These are phyloP conservation scores for Hymenoscyphus linearis DNA, from an alignment of 2,329 filamentous ascomycete species.

Conservation along the genomic window DNA sequence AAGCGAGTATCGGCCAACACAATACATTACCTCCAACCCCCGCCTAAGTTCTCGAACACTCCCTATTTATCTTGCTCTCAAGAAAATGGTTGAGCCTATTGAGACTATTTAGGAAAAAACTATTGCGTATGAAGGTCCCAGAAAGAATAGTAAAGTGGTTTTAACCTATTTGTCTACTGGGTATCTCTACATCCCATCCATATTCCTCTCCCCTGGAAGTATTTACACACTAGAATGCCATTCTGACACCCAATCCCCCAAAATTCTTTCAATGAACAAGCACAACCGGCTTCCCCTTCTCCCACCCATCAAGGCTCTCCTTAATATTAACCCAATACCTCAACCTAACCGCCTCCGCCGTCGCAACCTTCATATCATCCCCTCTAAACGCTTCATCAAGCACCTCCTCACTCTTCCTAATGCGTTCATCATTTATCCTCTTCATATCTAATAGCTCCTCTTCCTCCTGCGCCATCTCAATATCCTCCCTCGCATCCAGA, in stretches of 20 bases:
- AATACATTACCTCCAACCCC: too few species aligned
- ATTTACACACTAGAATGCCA: background rate
- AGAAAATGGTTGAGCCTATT: too few species aligned
- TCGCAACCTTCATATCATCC: conserved; percentile 63
- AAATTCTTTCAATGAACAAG: conserved; percentile 42
- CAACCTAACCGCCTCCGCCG: conserved; percentile 67
- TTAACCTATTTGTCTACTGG: background rate
- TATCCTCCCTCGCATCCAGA: conserved; percentile 70
- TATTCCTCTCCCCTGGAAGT: background rate
- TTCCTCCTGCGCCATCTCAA: conserved; percentile 67
- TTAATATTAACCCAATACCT: conserved; percentile 89
- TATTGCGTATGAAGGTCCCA: too few species aligned
- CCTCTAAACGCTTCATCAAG: conserved; percentile 60
- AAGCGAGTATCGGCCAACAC: too few species aligned
- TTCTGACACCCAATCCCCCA: too few species aligned
- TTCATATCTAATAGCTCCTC: conserved; percentile 56
- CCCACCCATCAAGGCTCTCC: conserved; percentile 78
- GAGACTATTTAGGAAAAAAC: too few species aligned
- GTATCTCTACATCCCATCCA: background rate
- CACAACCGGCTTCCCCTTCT: conserved; percentile 62
- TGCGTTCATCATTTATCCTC: conserved; percentile 61
- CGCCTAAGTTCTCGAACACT: too few species aligned
- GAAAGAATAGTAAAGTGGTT: too few species aligned
- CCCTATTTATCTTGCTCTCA: too few species aligned
- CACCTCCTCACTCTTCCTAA: conserved; percentile 55